Base-by-base conservation (phyloP, 2,329 filamentous ascomycete genomes). In the Penicillium digitatum region DNA sequence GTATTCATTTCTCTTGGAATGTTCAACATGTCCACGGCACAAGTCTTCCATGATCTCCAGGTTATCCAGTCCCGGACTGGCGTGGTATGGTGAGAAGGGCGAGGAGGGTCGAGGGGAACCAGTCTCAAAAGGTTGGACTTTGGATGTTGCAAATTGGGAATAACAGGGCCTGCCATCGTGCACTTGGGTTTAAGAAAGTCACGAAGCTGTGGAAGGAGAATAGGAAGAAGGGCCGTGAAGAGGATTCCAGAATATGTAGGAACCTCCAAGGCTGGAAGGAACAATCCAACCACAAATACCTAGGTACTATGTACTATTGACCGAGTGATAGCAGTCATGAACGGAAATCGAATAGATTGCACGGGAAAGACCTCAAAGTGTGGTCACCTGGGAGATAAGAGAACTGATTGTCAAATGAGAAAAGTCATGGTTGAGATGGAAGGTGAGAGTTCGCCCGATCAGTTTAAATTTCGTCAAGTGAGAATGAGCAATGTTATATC, bases 31-130 rank as follows among this genome's bases (percentile, higher is more conserved):
- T 55, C 68, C n/a, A 78, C 52, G 5, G 66, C 67, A 9, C 78
- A 58, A 1, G 72, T 73, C 4, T 73, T 69, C 73, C 74, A 76
- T 8, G 48, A 57, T 27, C 56, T 69, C 78, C 76, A 80, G 14
- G 60, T 14, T 14, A 27, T 4, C 44, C 51, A 48, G 9, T 14
- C 12, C 22, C 27, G 27, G 29, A 67, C 48, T 22, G 55, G 55
- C 5, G 49, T n/a, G n/a, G 46, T 29, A 3, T 47, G 56, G 10
- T 2, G 18, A n/a, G 26, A 5, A 31, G n/a, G 27, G 18, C 6
- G 1, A 22, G 18, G 8, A 18, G 27, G 12, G 27, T 22, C 12
- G 1, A 27, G 8, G 18, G 7, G 18, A 4, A 1, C 8, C 18
- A 32, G 3, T 14, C 42, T 22, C 18, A 22, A n/a, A 10, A 16